phyloP scores from a whole-genome alignment of 345 rosid genomes.

The Lenwebbia sp. region DNA sequence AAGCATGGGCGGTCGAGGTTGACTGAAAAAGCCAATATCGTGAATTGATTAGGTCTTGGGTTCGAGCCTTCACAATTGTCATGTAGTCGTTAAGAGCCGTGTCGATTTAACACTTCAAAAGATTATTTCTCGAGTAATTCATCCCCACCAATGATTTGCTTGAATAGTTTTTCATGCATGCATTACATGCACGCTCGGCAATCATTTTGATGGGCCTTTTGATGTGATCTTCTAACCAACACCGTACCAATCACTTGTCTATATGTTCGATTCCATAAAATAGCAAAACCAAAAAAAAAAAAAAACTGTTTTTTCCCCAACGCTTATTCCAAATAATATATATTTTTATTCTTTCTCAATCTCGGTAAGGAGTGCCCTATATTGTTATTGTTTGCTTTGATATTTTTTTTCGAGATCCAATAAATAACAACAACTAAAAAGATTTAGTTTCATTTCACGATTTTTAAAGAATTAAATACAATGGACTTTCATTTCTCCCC shows the following conservation, averaged over 20 bases:
- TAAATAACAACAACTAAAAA: not conserved
- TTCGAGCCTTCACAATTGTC: not conserved
- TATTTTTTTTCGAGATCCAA: not conserved
- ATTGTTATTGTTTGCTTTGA: not conserved
- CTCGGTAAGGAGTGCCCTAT: not conserved
- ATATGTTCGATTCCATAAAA: not conserved
- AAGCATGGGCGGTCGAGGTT: not conserved
- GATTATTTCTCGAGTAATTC: not conserved
- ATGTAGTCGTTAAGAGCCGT: not conserved
- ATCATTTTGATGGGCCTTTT: not conserved
- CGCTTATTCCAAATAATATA: not conserved
- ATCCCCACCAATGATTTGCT: not conserved
- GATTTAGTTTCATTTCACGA: not conserved
- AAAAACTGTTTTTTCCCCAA: not conserved
- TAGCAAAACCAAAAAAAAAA: not conserved
- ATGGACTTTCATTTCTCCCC: not conserved
- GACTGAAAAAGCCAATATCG: not conserved
- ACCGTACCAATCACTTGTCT: not conserved
- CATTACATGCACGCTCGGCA: not conserved
- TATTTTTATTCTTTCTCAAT: not conserved
- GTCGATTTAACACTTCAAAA: not conserved
- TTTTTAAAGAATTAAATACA: not conserved
- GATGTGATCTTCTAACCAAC: not conserved
- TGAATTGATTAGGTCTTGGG: not conserved
- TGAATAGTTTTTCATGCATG: not conserved